Evolutionary conservation across 768 basidiomycete genomes (phyloP).

Genomic region (Lactarius psammicola): DNA sequence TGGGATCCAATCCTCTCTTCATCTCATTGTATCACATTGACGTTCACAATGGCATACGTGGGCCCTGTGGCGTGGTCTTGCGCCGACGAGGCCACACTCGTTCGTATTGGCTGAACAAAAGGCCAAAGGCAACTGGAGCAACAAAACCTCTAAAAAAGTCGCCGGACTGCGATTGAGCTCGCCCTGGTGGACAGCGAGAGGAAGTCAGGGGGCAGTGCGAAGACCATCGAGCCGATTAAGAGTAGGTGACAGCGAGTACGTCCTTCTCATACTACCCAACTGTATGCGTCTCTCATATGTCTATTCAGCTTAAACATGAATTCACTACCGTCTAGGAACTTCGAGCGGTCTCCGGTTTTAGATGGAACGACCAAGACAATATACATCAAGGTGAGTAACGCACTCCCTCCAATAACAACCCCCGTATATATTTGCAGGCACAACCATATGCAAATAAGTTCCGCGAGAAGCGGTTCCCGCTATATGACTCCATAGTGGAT

Average conservation of each 20-base stretch:
- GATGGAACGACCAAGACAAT: neutral
- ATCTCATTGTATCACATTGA: neutral
- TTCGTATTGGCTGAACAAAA: neutral
- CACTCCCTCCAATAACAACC: neutral
- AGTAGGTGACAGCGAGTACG: neutral
- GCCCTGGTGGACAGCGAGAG: neutral
- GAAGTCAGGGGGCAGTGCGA: neutral
- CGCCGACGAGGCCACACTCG: neutral
- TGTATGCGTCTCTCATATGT: neutral
- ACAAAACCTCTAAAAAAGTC: neutral
- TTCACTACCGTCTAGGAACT: neutral
- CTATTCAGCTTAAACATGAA: neutral
- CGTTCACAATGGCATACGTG: neutral
- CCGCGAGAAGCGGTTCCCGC: neutral
- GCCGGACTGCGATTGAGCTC: neutral
- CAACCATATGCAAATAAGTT: neutral
- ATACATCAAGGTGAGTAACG: neutral
- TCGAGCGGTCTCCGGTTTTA: neutral
- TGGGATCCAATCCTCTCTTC: too few relatives aligned
- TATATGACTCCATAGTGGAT: neutral
- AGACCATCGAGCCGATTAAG: neutral
- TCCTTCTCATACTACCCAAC: neutral
- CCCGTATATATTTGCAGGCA: neutral
- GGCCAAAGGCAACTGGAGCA: neutral
- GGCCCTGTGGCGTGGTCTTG: neutral